Evolutionary conservation across 2,329 filamentous ascomycete genomes (phyloP).

Genomic region (Cladosporium cucumerinum): DNA sequence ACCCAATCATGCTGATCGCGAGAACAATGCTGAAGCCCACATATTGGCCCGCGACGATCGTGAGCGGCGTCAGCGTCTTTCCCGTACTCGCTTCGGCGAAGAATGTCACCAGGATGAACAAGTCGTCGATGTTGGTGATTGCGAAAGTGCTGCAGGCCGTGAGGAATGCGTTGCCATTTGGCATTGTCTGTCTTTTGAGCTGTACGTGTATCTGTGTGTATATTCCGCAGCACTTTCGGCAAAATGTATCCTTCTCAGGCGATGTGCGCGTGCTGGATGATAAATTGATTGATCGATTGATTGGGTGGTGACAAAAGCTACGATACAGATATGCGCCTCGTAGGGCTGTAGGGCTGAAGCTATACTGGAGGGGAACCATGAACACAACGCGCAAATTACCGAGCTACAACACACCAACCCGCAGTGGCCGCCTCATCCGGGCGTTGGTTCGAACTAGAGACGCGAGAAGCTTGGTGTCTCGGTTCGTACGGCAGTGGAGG

Average conservation of each 20-base stretch:
- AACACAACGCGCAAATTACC: neutral
- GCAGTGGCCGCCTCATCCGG: neutral
- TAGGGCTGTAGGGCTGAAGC: neutral
- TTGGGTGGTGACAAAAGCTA: neutral
- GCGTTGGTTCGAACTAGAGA: neutral
- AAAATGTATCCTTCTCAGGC: neutral
- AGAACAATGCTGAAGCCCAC: slow-evolving; percentile 37
- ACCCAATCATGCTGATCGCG: slow-evolving; percentile 37
- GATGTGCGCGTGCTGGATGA: neutral
- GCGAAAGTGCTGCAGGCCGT: slow-evolving; percentile 21
- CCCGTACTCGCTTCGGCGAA: slow-evolving; percentile 36
- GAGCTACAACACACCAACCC: neutral
- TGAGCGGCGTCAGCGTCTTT: slow-evolving; percentile 14
- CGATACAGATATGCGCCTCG: neutral
- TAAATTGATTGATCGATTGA: neutral
- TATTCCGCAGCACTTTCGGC: neutral
- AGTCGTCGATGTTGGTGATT: slow-evolving; percentile 32
- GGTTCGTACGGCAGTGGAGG: neutral
- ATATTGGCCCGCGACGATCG: slow-evolving; percentile 22
- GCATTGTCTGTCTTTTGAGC: neutral
- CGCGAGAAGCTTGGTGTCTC: neutral
- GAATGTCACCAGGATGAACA: slow-evolving; percentile 40
- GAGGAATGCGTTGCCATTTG: slow-evolving; percentile 1
- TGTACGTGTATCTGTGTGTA: neutral
- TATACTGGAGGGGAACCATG: neutral